A percentile compares a stretch with the other conserved stretches of the same genome.
phyloP scores from a whole-genome alignment of 345 rosid species.

The Eucalyptus cloeziana region DNA sequence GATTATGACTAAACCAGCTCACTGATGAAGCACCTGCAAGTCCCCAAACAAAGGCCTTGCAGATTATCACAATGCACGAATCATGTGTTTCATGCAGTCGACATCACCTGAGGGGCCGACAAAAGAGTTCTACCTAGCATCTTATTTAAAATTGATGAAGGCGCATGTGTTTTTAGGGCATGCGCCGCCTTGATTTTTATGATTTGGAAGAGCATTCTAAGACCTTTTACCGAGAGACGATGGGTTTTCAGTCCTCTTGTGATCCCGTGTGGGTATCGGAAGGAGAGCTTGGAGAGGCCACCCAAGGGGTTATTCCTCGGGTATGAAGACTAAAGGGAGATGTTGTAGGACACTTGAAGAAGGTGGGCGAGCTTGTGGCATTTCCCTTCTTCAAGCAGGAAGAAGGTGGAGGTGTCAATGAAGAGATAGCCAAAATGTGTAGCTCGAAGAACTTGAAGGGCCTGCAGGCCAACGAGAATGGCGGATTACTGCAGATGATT shows the following conservation, averaged over 20 bases:
- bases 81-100: no score
- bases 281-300: neutral
- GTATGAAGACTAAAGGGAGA: neutral
- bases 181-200: no score
- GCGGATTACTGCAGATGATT: neutral
- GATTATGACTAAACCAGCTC: neutral
- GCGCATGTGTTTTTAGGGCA: no score
- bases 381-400: neutral
- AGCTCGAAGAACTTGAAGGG: slow-evolving; percentile 8
- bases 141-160: neutral
- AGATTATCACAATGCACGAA: no score
- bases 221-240: neutral
- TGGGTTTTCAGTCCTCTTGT: no score
- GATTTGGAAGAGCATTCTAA: no score
- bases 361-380: neutral
- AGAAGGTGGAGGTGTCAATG: neutral
- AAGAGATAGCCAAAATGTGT: neutral
- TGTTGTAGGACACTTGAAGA: neutral
- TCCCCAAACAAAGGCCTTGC: no score
- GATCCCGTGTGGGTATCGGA: neutral
- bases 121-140: neutral
- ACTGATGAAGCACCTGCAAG: no score
- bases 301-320: neutral
- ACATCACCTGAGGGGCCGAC: no score
- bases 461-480: neutral